phyloP scores from a whole-genome alignment of 2,329 filamentous ascomycete species.

The Plectosphaerella plurivora region DNA sequence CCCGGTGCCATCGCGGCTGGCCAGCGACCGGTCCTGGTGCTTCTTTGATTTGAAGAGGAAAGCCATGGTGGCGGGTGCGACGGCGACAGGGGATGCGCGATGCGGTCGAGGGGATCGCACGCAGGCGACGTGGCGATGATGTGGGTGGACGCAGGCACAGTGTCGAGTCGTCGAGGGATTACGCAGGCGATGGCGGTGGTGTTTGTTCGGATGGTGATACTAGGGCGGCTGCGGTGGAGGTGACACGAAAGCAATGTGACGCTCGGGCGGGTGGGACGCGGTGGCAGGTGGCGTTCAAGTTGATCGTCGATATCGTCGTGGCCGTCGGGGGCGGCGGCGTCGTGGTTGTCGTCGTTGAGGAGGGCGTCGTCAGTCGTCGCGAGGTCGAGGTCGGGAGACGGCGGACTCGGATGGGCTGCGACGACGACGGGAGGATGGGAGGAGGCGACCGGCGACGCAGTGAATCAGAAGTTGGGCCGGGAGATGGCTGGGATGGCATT shows the following conservation, averaged over 20 bases:
- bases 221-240: background rate
- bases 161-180: background rate
- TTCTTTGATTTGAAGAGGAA: constrained; percentile 84
- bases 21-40: constrained; percentile 58
- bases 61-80: constrained; percentile 52
- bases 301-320: background rate
- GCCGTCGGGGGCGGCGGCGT: background rate
- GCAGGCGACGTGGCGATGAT: constrained; percentile 20
- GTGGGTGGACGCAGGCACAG: constrained; percentile 13
- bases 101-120: constrained; percentile 15
- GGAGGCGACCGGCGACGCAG: constrained; percentile 13
- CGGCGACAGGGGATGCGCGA: background rate
- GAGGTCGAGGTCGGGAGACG: too few species aligned
- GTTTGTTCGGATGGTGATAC: background rate
- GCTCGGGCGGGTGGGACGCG: background rate
- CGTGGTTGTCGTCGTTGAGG: background rate
- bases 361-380: too few species aligned
- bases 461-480: constrained; percentile 28
- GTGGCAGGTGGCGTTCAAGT: background rate
- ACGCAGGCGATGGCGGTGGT: background rate
- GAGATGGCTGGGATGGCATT: constrained; percentile 42
- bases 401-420: background rate
- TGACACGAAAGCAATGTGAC: background rate
- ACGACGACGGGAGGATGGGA: background rate
- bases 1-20: constrained; percentile 48